Evolutionary conservation across 2,329 filamentous ascomycete species (phyloP), one percentile per base, ranked within the genome.

Genomic region (Raffaelea arxii): DNA sequence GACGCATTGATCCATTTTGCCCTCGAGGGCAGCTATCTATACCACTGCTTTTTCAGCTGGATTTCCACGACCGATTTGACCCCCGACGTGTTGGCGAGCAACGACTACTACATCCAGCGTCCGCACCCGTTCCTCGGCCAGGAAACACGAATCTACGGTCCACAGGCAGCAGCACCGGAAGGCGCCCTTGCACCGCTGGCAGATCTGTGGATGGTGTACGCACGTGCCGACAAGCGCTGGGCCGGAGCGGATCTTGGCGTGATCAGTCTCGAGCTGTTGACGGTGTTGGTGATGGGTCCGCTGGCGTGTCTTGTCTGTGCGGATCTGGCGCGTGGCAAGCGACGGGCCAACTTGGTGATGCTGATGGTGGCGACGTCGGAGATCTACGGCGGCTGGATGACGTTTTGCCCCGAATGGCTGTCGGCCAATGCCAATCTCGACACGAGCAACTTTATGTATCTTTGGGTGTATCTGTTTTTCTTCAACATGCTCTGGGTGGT

Each of bases 1-100:
- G 90, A 96, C 64, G 87, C 87, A 25, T 75, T 96, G 38, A 91
- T 90, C 58, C 92, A 98, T 69, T 80, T 94, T 65, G 72, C 88
- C 62, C 84, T 97, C 62, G 91, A 97, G 68, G 90, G 88, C 46
- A 84, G 80, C 58, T 97, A 88, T 65, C 79, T 96, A 22, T 96
- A 89, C 73, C 87, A 94, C 68, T 94, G 87, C 70, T 94, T 97
- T 75, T 91, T 89, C 74, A 70, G 68, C 10, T 72, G 65, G 60
- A 57, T 71, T 7, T 62, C 66, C 4, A 50, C 65, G 14, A 57
- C 59, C 21, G 50, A 57, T 42, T 53, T 68, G 25, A 53, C 58
- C 21, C 44, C 53, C 23, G 53, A 45, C 47, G 64, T 63, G 54
- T 58, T 60, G 24, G 51, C 57, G 47, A 59, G 61, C 47, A 57